Percentiles rank a stretch among this genome's conserved stretches.
These are phyloP conservation scores for Candida albicans DNA, from an alignment of 1,139 yeast species.

Conservation along the genomic window DNA sequence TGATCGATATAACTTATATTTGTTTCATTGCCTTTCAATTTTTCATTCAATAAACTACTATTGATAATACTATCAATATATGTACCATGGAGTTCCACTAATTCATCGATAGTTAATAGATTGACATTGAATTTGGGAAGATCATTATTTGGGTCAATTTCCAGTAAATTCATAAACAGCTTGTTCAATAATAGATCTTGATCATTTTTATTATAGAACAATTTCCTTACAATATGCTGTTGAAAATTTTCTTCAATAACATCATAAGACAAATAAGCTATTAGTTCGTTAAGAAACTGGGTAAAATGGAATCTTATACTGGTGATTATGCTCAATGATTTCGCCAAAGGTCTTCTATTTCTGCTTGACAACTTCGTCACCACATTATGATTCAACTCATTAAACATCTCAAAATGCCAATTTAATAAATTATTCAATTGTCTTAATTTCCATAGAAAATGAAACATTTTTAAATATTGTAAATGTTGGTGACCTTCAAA, in stretches of 20 bases:
- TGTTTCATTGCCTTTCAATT: conserved; percentile 38
- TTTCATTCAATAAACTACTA: conserved; percentile 39
- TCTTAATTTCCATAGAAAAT: conserved; percentile 78
- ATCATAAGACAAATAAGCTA: conserved; percentile 47
- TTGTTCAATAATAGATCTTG: conserved; percentile 13
- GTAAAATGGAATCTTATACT: conserved; percentile 44
- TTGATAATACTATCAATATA: conserved; percentile 41
- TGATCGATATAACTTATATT: conserved; percentile 45
- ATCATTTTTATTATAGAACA: conserved; percentile 19
- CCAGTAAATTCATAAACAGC: conserved; percentile 11
- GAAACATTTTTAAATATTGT: conserved; percentile 74
- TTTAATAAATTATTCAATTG: conserved; percentile 58
- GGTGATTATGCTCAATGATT: conserved; percentile 14
- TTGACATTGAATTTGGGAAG: conserved; percentile 18
- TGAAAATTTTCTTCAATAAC: conserved; percentile 47
- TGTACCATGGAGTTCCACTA: conserved; percentile 39
- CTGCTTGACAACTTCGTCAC: conserved; percentile 3
- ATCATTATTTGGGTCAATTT: conserved; percentile 1
- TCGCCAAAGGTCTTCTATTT: not conserved
- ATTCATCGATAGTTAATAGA: conserved; percentile 48
- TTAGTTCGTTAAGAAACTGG: conserved; percentile 44
- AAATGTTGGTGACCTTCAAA: conserved; percentile 26
- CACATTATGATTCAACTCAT: conserved; percentile 30
- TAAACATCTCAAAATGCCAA: conserved; percentile 26
- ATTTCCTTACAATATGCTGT: conserved; percentile 19